Evolutionary conservation across 2,329 filamentous ascomycete genomes (phyloP), one percentile per base, ranked within the genome.

Genomic region (Colletotrichum sp.): DNA sequence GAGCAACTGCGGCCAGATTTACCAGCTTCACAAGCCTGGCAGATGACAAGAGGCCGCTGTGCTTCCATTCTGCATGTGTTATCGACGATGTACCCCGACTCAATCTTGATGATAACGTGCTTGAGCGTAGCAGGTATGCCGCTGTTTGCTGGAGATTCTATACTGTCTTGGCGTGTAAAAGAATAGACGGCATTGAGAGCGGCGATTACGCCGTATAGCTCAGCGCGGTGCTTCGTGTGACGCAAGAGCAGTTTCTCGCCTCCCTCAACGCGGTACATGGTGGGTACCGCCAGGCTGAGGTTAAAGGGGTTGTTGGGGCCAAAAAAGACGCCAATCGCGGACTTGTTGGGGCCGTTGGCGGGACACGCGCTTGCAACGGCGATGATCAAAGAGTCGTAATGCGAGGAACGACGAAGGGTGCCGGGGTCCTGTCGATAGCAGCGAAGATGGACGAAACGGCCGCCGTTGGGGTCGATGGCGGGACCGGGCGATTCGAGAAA

Each of bases 251-350:
- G 16, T 1, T 18, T 10, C 3, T 58, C 55, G 24, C n/a, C 10
- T 28, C 24, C 24, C 24, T 18, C 7, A 6, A 1, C 2, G 1
- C 0, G 0, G 55, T 28, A 28, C 1, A 2, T 18, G 0, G 21
- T 28, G 0, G 55, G 55, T 24, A 28, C 55, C 1, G 8, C 7
- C 14, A 58, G 16, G 7, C 55, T 28, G 21, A 58, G n/a, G 1
- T 58, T 58, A 14, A 58, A 58, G 4, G 55, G 21, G 55, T 58
- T 58, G 13, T 58, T 58, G 7, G 55, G 24, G 16, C 55, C 55
- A 18, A 58, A 58, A 4, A 6, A 58, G 24, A 58, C 2, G 24
- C 55, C 55, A 16, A 24, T 0, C 0, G 21, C 55, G 2, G 55
- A 56, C 12, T 3, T 56, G 21, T 56, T 56, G 4, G 21, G n/a